These are phyloP conservation scores for Eurotiales sp. DNA, from an alignment of 2,329 filamentous ascomycete genomes.

Conservation along the genomic window DNA sequence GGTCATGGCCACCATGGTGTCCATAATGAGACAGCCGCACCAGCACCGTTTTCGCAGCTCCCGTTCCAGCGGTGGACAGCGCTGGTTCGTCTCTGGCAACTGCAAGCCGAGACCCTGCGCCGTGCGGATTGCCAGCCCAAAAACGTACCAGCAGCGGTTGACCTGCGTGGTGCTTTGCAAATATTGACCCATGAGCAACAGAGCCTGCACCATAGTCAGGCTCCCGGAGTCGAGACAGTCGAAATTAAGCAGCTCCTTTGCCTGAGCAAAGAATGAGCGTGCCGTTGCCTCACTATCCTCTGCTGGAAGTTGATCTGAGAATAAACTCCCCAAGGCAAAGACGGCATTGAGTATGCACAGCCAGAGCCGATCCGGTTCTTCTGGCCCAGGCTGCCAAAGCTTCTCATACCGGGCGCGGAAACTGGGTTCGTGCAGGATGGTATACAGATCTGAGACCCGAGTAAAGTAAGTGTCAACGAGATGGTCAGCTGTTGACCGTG, in stretches of 20 bases:
- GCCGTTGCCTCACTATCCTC: conserved; percentile 42
- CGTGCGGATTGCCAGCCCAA: conserved; percentile 45
- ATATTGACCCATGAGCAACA: conserved; percentile 48
- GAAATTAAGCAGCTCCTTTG: conserved; percentile 42
- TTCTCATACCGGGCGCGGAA: conserved; percentile 40
- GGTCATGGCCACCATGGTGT: conserved; percentile 32
- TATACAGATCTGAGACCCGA: conserved; percentile 47
- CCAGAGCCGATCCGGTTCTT: conserved; percentile 41
- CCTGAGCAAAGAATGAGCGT: conserved; percentile 41
- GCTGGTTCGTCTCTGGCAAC: conserved; percentile 34
- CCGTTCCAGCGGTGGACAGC: not conserved
- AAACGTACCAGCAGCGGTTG: conserved; percentile 50
- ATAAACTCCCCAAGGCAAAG: conserved; percentile 45
- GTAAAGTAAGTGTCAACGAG: conserved; percentile 47
- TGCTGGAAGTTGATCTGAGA: conserved; percentile 39
- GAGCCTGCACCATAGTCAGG: conserved; percentile 44
- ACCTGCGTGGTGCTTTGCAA: conserved; percentile 48
- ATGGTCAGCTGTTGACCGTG: conserved; percentile 44
- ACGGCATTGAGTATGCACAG: conserved; percentile 47
- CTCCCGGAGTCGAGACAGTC: conserved; percentile 44
- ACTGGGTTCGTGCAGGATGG: conserved; percentile 39
- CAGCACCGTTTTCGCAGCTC: conserved; percentile 29
- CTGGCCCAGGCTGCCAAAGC: conserved; percentile 38
- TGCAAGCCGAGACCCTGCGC: conserved; percentile 48
- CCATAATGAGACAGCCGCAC: conserved; percentile 37